Evolutionary conservation across 2,329 filamentous ascomycete genomes (phyloP), one percentile per base, ranked within the genome.

Genomic region (Fusarium devonianum): DNA sequence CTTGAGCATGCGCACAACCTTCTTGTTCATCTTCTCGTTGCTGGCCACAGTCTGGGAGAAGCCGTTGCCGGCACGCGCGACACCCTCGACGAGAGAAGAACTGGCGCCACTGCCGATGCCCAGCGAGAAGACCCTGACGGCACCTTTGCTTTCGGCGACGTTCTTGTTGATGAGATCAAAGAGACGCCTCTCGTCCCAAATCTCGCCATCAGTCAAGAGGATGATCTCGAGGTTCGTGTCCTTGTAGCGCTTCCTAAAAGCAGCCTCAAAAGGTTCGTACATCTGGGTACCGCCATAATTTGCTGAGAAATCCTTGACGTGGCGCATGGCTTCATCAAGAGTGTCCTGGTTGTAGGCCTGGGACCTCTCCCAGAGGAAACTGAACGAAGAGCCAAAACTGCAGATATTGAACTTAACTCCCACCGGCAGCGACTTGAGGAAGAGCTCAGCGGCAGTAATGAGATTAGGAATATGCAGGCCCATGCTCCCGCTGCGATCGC

Each of bases 1-100:
- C 64, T 88, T 89, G 47, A 92, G 74, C 88, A 92, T 91, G 3
- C 88, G 80, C 3, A 91, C 78, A 1, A 90, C 78, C 65, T 88
- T 88, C 56, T 73, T 80, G 60, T 88, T 83, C 70, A 90, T 82
- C 63, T 85, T 83, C 66, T 91, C 88, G 2, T 79, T 72, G 6
- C 82, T 71, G 2, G 75, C 75, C 0, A 90, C 86, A 0, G 79
- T 75, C 66, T 91, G 87, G 1, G 81, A 69, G 51, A 86, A 84
- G 3, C 82, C 82, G 14, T 78, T 78, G 2, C 83, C 82, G 8
- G 76, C 77, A 5, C 75, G 70, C 1, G 80, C 79, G 33, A 82
- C 71, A 1, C 82, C 80, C 43, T 84, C 79, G 5, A 85, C 75
- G 7, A 85, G 67, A 2, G 77, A 65, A 57, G 80, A 77, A 25